phyloP scores from a whole-genome alignment of 805 yeast species.

The Debaryomyces maramus region DNA sequence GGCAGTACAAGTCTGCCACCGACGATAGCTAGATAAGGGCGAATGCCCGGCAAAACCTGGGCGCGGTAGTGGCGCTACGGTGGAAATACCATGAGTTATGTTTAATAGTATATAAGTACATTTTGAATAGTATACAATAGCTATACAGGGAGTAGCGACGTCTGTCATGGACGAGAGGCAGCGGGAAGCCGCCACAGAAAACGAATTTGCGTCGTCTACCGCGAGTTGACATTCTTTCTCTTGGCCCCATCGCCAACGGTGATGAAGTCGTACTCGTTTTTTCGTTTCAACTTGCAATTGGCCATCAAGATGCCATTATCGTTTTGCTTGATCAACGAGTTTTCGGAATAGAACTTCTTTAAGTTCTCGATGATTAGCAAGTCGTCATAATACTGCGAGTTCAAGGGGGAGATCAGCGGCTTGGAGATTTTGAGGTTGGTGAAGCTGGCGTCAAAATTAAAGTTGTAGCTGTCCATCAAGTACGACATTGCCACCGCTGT shows the following conservation, averaged over 20 bases:
- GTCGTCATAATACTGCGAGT: slow-evolving; percentile 39
- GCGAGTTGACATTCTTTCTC: slow-evolving; percentile 15
- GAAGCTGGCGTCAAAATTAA: slow-evolving; percentile 31
- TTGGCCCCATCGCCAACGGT: slow-evolving; percentile 20
- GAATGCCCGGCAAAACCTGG: too few relatives aligned
- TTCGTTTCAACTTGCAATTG: slow-evolving; percentile 31
- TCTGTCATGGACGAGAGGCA: too few relatives aligned
- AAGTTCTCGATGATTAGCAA: slow-evolving; percentile 39
- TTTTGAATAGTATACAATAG: slow-evolving; percentile 1
- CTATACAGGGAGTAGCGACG: neutral
- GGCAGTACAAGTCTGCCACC: too few relatives aligned
- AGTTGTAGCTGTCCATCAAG: slow-evolving; percentile 41
- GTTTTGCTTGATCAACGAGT: slow-evolving; percentile 27
- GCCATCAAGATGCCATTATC: slow-evolving; percentile 25
- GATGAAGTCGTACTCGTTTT: slow-evolving; percentile 19
- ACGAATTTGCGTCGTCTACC: neutral
- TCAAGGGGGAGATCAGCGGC: slow-evolving; percentile 22
- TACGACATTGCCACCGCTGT: slow-evolving; percentile 36
- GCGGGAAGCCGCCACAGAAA: too few relatives aligned
- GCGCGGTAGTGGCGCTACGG: too few relatives aligned
- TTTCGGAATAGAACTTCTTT: slow-evolving; percentile 38
- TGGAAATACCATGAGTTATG: too few relatives aligned
- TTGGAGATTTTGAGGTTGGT: slow-evolving; percentile 20
- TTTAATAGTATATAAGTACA: too few relatives aligned
- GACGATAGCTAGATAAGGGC: too few relatives aligned